A percentile compares a stretch with the other conserved stretches of the same genome.
These are phyloP conservation scores for Bjerkandera adusta DNA, from an alignment of 1,284 basidiomycete genomes.

Conservation along the genomic window DNA sequence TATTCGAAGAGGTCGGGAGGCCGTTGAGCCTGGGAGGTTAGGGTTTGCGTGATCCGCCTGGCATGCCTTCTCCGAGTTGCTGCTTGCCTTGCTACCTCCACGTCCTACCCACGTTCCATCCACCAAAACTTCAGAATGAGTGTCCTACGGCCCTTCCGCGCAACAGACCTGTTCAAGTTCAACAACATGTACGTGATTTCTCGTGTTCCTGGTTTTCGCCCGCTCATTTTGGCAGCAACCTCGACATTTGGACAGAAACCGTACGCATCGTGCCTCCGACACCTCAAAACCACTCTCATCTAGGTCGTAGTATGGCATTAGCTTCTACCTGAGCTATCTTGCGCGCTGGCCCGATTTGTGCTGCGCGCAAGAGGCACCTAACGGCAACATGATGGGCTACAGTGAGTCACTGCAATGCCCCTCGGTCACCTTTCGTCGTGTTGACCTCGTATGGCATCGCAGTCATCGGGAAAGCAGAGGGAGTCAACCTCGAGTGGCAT, in stretches of 20 bases:
- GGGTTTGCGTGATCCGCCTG: too few relatives aligned
- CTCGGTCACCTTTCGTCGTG: too few relatives aligned
- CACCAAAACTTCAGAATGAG: slow-evolving; percentile 54
- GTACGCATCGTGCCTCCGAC: slow-evolving; percentile 44
- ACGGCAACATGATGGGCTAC: slow-evolving; percentile 84
- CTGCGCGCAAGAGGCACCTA: slow-evolving; percentile 75
- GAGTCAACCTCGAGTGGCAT: slow-evolving; percentile 71
- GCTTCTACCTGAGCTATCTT: slow-evolving; percentile 86
- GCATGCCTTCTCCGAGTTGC: too few relatives aligned
- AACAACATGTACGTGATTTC: slow-evolving; percentile 75
- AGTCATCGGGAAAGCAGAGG: slow-evolving; percentile 90
- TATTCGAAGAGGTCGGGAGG: too few relatives aligned
- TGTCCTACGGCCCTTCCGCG: slow-evolving; percentile 78
- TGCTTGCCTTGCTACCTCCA: too few relatives aligned
- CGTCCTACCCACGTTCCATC: neutral
- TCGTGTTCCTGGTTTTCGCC: neutral
- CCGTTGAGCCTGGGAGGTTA: too few relatives aligned
- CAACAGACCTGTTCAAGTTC: slow-evolving; percentile 87
- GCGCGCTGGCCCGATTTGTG: slow-evolving; percentile 90
- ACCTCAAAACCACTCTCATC: neutral
- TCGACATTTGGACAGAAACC: slow-evolving; percentile 94
- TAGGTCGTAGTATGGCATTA: slow-evolving; percentile 67
- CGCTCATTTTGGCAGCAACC: slow-evolving; percentile 55
- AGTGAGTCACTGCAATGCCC: slow-evolving; percentile 48
- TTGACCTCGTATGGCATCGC: neutral